Evolutionary conservation across 108 stramenopile genomes (phyloP).

Genomic region (Fistulifera pelliculosa): DNA sequence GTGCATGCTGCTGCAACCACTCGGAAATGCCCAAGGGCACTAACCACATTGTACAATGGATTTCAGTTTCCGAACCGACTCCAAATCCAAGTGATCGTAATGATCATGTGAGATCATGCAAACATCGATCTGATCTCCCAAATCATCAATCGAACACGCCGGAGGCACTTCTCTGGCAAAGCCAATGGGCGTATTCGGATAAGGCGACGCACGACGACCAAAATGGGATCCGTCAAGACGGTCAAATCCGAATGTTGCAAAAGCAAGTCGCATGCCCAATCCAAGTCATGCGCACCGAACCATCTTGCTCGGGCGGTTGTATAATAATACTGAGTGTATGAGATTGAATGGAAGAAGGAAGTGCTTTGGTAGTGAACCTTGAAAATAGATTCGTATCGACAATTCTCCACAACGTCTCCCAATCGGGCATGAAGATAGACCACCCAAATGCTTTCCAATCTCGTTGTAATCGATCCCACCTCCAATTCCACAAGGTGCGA

Average conservation of each 20-base stretch:
- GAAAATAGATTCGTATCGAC: constrained; percentile 1
- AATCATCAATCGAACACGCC: constrained; percentile 39
- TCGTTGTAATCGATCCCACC: constrained; percentile 23
- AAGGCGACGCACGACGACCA: constrained; percentile 49
- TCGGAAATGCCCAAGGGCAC: constrained; percentile 70
- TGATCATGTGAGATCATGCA: constrained; percentile 85
- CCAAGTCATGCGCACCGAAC: constrained; percentile 54
- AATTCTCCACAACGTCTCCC: background rate
- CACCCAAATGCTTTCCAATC: constrained; percentile 13
- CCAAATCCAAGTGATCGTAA: constrained; percentile 76
- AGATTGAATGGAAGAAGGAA: background rate
- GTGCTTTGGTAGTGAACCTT: background rate
- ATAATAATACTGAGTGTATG: background rate
- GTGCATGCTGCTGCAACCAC: constrained; percentile 55
- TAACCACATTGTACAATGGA: constrained; percentile 52
- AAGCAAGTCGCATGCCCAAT: constrained; percentile 72
- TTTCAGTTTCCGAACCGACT: constrained; percentile 34
- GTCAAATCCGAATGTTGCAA: constrained; percentile 47
- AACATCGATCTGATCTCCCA: constrained; percentile 42
- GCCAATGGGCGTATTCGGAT: constrained; percentile 29
- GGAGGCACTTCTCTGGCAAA: constrained; percentile 45
- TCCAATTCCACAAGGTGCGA: constrained; percentile 47
- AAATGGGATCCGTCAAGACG: constrained; percentile 77
- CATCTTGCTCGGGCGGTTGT: constrained; percentile 3
- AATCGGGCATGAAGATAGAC: constrained; percentile 13